Conservation (phyloP, 352 stramenopile species). For the Phytophthora sansomeana region DNA sequence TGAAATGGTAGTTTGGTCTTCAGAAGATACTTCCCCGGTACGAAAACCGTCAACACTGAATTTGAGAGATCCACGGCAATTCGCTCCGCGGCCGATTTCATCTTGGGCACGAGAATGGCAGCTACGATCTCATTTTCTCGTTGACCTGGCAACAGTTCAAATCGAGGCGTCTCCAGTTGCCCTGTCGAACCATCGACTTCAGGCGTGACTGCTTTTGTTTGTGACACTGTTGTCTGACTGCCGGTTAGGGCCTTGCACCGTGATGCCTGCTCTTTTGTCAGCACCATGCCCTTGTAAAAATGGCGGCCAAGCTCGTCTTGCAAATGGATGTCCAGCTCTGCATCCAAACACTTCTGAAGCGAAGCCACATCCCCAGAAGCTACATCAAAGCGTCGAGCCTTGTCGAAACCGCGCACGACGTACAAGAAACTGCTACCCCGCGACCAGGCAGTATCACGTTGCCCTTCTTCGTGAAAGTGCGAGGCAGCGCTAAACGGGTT, state of each 20-base stretch:
- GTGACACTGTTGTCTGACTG: not conserved
- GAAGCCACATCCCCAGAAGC: slow-evolving; percentile 31
- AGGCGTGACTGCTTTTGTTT: not conserved
- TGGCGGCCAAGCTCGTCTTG: slow-evolving; percentile 62
- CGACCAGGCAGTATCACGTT: slow-evolving; percentile 70
- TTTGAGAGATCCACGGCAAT: slow-evolving; percentile 62
- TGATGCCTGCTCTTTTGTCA: slow-evolving; percentile 73
- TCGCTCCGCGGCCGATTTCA: slow-evolving; percentile 38
- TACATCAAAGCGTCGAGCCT: slow-evolving; percentile 29
- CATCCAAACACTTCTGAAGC: slow-evolving; percentile 57
- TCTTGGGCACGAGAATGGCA: slow-evolving; percentile 54
- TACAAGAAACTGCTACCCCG: slow-evolving; percentile 80
- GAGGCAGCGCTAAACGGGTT: slow-evolving; percentile 81
- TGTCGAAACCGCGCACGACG: slow-evolving; percentile 55
- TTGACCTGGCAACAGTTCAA: slow-evolving; percentile 45
- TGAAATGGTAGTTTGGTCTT: slow-evolving; percentile 60
- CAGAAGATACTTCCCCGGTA: slow-evolving; percentile 63
- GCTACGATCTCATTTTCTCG: slow-evolving; percentile 47
- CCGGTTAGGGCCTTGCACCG: slow-evolving; percentile 50
- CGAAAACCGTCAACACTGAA: slow-evolving; percentile 54
- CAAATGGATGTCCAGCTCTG: slow-evolving; percentile 59
- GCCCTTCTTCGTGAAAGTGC: slow-evolving; percentile 75
- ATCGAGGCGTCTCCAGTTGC: slow-evolving; percentile 47
- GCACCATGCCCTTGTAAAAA: slow-evolving; percentile 68
- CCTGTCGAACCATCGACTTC: not conserved